Conservation (phyloP, 1,284 basidiomycete genomes). For the Cryptococcus sp. region DNA sequence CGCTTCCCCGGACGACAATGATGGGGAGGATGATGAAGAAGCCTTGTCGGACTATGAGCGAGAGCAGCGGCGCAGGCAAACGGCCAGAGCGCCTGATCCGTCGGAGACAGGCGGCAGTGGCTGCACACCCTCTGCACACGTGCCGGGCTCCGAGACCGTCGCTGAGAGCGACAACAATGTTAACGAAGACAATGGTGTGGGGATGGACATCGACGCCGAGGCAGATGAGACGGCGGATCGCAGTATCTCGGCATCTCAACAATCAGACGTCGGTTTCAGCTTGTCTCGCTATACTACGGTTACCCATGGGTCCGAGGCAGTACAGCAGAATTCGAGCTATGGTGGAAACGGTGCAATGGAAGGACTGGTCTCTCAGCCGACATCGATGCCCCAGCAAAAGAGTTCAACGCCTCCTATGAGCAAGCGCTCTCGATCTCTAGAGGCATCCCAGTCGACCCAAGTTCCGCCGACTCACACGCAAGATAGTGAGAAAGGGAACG, state of each 20-base stretch:
- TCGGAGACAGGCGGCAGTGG: background rate
- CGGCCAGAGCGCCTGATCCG: background rate
- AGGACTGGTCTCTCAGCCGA: background rate
- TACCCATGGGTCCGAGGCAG: background rate
- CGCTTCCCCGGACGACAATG: constrained; percentile 5
- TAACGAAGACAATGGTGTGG: background rate
- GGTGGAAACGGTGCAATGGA: background rate
- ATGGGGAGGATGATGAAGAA: constrained; percentile 16
- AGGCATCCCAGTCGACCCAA: background rate
- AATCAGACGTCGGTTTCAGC: too few relatives aligned
- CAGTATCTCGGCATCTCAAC: background rate
- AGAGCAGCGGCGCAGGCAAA: constrained; percentile 11
- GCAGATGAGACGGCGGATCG: background rate
- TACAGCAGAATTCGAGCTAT: background rate
- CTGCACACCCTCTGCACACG: background rate
- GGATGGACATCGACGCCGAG: background rate
- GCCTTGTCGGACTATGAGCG: constrained; percentile 30
- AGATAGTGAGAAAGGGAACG: constrained; percentile 4
- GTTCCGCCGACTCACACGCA: constrained; percentile 1
- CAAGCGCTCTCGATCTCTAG: background rate
- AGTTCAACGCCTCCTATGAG: background rate
- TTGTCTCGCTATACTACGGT: background rate
- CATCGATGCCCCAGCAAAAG: background rate
- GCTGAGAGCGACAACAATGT: background rate
- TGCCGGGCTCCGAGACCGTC: background rate